Base-by-base conservation (phyloP, 2,329 filamentous ascomycete genomes). In the Pseudohalonectria lignicola region DNA sequence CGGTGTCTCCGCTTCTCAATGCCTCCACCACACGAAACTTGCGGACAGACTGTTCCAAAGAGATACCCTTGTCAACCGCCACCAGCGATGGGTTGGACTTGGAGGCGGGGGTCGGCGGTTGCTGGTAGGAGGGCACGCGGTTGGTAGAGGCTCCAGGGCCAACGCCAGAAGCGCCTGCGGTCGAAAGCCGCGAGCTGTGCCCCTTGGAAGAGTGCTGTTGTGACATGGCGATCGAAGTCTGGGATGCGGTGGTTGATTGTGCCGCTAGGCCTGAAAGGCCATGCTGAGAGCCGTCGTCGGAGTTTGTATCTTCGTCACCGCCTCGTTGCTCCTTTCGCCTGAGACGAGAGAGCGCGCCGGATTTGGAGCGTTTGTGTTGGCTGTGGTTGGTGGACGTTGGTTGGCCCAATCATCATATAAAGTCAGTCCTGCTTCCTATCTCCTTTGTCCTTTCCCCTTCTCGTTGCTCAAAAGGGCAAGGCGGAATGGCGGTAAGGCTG, bases 21-120 rank as follows among this genome's bases (percentile, higher is more conserved):
- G 88, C 83, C 63, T 96, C 92, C 54, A 96, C 94, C 34, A 95
- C 77, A 47, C 88, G 80, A 60, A 98, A 98, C 47, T 94, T 88
- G 54, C 83, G 79, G 38, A 98, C 86, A 0, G 90, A 95, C 59
- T 94, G 87, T 55, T 98, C 88, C 41, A 98, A 83, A 18, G 76
- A 79, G 26, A 54, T 60, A 19, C 57, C 61, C 51, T 67, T 73
- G 36, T 67, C 65, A 30, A 51, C 44, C 23, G 23, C 8, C 23
- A 12, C 44, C 18, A 48, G 44, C 17, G 48, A 48, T 42, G 53
- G 49, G 45, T 52, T 43, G 38, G 49, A 53, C 31, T 45, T 47
- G 42, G 56, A 43, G 49, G 55, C 41, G 49, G 51, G 51, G 50
- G 60, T 42, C 51, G 59, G 40, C 43, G 50, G 37, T 40, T 46